phyloP scores from a whole-genome alignment of 768 basidiomycete genomes.

The Sutorius australiensis region DNA sequence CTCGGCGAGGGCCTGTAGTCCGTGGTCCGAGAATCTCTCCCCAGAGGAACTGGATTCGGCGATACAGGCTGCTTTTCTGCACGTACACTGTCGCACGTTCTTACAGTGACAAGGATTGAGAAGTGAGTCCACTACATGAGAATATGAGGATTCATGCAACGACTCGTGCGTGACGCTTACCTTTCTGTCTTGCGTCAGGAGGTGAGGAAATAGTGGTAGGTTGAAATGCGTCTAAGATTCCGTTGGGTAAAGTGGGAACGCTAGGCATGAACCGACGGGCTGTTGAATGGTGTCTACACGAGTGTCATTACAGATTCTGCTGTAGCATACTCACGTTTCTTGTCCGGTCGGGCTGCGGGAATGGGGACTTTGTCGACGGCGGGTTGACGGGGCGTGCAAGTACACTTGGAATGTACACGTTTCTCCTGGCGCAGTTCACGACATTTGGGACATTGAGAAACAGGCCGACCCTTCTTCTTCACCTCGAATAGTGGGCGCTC shows the following conservation, averaged over 20 bases:
- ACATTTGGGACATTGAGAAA: conserved; percentile 86
- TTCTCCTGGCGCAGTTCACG: conserved; percentile 77
- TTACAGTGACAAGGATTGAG: conserved; percentile 65
- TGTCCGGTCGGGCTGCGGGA: conserved; percentile 31
- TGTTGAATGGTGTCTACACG: conserved; percentile 23
- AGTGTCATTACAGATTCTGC: conserved; percentile 13
- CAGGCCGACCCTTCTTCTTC: conserved; percentile 89
- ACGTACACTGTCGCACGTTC: conserved; percentile 52
- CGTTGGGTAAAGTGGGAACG: conserved; percentile 69
- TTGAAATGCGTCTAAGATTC: conserved; percentile 53
- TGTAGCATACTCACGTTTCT: conserved; percentile 27
- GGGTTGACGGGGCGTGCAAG: conserved; percentile 49
- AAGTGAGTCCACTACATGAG: conserved; percentile 49
- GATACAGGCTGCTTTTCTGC: conserved; percentile 24
- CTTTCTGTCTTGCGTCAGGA: conserved; percentile 48
- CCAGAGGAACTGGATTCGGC: conserved; percentile 1
- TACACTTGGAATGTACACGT: conserved; percentile 79
- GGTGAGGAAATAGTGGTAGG: conserved; percentile 27
- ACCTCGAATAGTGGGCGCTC: conserved; percentile 90
- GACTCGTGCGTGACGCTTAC: conserved; percentile 27
- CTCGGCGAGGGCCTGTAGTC: conserved; percentile 36
- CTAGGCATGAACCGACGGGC: conserved; percentile 70
- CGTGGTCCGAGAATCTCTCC: conserved; percentile 8
- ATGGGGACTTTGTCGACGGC: conserved; percentile 30
- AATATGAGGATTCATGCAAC: neutral